Percentiles rank a stretch among this genome's conserved stretches.
These are phyloP conservation scores for Macrolepiota dolichaula DNA, from an alignment of 768 basidiomycete species.

Conservation along the genomic window DNA sequence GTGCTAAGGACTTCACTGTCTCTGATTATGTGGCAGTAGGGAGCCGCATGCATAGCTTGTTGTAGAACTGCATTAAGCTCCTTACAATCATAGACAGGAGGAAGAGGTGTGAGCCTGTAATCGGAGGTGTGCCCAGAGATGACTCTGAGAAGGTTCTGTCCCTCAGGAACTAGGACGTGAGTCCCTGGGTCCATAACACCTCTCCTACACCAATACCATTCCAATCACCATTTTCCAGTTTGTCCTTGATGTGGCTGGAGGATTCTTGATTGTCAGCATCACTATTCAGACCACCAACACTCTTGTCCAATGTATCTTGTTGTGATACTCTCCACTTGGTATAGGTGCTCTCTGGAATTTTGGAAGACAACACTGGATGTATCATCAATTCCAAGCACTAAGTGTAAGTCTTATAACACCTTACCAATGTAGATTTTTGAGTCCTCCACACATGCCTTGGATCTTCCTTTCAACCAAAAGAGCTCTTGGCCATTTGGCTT, in stretches of 20 bases:
- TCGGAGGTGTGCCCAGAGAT: no score
- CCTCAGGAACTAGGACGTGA: no score
- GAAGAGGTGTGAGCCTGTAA: no score
- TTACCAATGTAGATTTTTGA: not conserved
- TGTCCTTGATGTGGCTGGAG: not conserved
- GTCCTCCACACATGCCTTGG: not conserved
- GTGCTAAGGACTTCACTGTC: no score
- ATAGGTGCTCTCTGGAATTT: not conserved
- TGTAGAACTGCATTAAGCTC: no score
- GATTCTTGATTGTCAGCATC: not conserved
- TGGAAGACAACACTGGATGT: not conserved
- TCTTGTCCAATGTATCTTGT: not conserved
- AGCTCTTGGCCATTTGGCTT: not conserved
- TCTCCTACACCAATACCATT: not conserved
- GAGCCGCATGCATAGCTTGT: no score
- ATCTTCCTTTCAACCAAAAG: not conserved
- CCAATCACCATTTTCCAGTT: not conserved
- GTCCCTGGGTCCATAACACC: no score
- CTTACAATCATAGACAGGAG: no score
- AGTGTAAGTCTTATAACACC: not conserved
- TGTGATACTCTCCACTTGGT: not conserved
- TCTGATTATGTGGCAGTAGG: no score
- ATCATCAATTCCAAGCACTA: not conserved
- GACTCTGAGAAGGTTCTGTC: no score
- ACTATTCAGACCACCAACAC: not conserved